A percentile compares a stretch with the other conserved stretches of the same genome.
These are phyloP conservation scores for Powellomyces hirtus DNA, from an alignment of 192 early-diverging fungal species.

Conservation along the genomic window DNA sequence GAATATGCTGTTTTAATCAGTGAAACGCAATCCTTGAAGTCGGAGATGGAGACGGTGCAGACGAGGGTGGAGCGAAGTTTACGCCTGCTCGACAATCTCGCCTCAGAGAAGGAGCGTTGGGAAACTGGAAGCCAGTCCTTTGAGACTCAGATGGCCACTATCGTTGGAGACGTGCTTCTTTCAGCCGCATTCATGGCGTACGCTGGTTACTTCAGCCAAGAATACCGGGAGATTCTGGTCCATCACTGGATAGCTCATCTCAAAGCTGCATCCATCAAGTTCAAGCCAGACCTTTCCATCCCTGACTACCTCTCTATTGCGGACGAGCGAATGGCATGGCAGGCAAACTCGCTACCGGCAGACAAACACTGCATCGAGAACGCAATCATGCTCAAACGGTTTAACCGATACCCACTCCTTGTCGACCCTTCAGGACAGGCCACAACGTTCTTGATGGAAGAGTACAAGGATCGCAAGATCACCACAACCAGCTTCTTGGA, in stretches of 20 bases:
- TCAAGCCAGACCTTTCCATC: constrained; percentile 77
- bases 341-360: constrained; percentile 74
- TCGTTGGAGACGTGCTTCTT: constrained; percentile 94
- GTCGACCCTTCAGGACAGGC: constrained; percentile 98
- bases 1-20: constrained; percentile 97
- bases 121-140: constrained; percentile 84
- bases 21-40: constrained; percentile 85
- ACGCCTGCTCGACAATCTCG: constrained; percentile 80
- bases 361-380: constrained; percentile 97
- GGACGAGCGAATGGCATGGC: constrained; percentile 91
- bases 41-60: constrained; percentile 91
- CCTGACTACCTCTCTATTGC: constrained; percentile 88
- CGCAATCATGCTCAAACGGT: constrained; percentile 93
- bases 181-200: constrained; percentile 95
- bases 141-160: constrained; percentile 94
- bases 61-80: constrained; percentile 90
- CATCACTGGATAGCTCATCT: constrained; percentile 78
- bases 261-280: constrained; percentile 62
- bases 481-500: constrained; percentile 97
- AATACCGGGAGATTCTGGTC: constrained; percentile 80
- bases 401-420: constrained; percentile 94
- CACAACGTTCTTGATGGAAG: constrained; percentile 78
- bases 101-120: constrained; percentile 94
- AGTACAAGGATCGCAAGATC: constrained; percentile 84
- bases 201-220: constrained; percentile 97